Base-by-base conservation (phyloP, 208 protist species). In the Trypanosoma scelopori region DNA sequence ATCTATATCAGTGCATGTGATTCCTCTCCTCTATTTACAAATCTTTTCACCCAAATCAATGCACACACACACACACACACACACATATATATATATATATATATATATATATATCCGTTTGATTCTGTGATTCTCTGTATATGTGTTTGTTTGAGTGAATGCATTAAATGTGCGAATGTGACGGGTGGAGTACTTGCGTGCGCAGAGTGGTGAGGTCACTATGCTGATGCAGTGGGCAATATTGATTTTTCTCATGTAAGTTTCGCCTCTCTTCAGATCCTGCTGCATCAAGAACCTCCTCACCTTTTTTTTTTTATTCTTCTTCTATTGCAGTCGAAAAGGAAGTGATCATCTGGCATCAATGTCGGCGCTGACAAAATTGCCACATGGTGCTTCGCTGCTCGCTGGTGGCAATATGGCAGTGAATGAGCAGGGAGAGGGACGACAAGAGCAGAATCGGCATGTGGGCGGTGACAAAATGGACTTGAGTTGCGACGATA, bases 41-140 rank as follows among this genome's bases (percentile, higher is more conserved):
- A 4, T 47, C 3, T 47, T 47, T 23, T 4, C 43, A 16, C 3
- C 3, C n/a, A 47, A 13, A 47, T 16, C 18, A 47, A 13, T 47
- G 43, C 4, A 22, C 43, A 22, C 16, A 13, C 43, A 9, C 32
- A 37, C 9, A 37, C n/a, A n/a, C n/a, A n/a, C n/a, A 9, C 32
- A 37, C 6, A 65, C 18, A 51, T 58, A 69, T 51, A 48, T 58
- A 55, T 60, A 57, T 60, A n/a, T n/a, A n/a, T n/a, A n/a, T n/a
- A n/a, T n/a, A n/a, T n/a, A n/a, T n/a, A n/a, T n/a, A n/a, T n/a
- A n/a, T n/a, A n/a, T n/a, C n/a, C n/a, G n/a, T n/a, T n/a, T n/a
- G n/a, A n/a, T n/a, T n/a, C n/a, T n/a, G n/a, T n/a, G n/a, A n/a
- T 32, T 61, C 27, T 57, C 5, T 58, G 25, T 51, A 12, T 68